Percentiles rank a stretch among this genome's conserved stretches.
phyloP scores from a whole-genome alignment of 306 rosid species.

The Rosa rugosa region DNA sequence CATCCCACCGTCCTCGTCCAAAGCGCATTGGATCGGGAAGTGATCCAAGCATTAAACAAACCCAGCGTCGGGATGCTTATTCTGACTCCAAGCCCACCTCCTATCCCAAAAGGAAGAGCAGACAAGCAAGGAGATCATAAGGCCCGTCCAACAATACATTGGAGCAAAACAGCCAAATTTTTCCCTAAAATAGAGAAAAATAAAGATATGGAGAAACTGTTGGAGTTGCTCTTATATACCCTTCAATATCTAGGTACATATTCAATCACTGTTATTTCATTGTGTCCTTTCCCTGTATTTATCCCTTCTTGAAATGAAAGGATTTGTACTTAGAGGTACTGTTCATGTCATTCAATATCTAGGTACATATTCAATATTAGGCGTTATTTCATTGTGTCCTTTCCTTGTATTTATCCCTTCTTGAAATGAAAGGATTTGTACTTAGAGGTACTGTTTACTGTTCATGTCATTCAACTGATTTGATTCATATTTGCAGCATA shows the following conservation, averaged over 20 bases:
- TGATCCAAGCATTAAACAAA: too few relatives aligned
- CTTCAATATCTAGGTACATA: slow-evolving; percentile 80
- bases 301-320: slow-evolving; percentile 1
- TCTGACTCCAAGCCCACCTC: too few relatives aligned
- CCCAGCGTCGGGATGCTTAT: too few relatives aligned
- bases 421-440: slow-evolving; percentile 7
- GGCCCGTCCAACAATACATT: too few relatives aligned
- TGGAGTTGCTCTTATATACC: too few relatives aligned
- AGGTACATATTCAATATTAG: slow-evolving; percentile 50
- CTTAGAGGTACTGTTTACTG: slow-evolving; percentile 4
- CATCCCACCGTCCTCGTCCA: too few relatives aligned
- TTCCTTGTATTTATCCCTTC: background rate
- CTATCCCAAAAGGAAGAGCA: too few relatives aligned
- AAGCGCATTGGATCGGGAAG: too few relatives aligned
- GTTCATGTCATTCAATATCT: slow-evolving; percentile 43
- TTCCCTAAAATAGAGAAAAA: too few relatives aligned
- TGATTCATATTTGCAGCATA: slow-evolving; percentile 58
- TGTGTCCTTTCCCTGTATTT: background rate
- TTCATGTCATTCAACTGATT: slow-evolving; percentile 28
- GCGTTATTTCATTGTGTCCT: slow-evolving; percentile 6
- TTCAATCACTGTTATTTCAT: slow-evolving; percentile 7
- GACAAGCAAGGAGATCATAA: too few relatives aligned
- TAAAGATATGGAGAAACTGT: too few relatives aligned
- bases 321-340: slow-evolving; percentile 10
- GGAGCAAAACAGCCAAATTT: too few relatives aligned